Conservation (phyloP, 345 rosid genomes). For the Hibiscus mutabilis region DNA sequence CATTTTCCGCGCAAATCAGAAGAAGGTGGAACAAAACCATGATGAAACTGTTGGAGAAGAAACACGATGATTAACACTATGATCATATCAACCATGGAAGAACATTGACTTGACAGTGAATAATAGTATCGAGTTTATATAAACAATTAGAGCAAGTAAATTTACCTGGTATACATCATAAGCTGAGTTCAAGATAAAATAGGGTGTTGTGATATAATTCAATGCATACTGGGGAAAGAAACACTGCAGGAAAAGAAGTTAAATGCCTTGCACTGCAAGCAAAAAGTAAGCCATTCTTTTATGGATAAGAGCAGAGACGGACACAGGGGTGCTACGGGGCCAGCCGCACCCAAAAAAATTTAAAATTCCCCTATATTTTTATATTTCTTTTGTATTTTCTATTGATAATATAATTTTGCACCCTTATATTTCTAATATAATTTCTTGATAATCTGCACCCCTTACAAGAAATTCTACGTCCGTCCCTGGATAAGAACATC, state of each 20-base stretch:
- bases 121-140: not conserved
- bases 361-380: no score
- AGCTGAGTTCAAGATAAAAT: slow-evolving; percentile 83
- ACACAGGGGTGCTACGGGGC: no score
- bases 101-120: not conserved
- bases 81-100: not conserved
- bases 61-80: not conserved
- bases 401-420: no score
- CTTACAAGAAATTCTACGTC: no score
- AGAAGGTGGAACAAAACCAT: slow-evolving; percentile 75
- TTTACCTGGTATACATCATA: slow-evolving; percentile 86
- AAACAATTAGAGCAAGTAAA: not conserved
- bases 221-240: slow-evolving; percentile 76
- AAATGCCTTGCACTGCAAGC: not conserved
- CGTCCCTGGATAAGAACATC: not conserved
- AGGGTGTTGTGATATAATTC: slow-evolving; percentile 58
- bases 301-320: not conserved
- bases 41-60: slow-evolving; percentile 53
- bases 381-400: no score
- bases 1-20: slow-evolving; percentile 62
- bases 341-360: no score
- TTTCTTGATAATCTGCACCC: no score
- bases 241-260: slow-evolving; percentile 48
- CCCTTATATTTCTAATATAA: no score
- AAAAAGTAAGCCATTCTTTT: not conserved